Conservation (phyloP, 2,329 filamentous ascomycete genomes). For the Phaeosphaeriaceae sp. region DNA sequence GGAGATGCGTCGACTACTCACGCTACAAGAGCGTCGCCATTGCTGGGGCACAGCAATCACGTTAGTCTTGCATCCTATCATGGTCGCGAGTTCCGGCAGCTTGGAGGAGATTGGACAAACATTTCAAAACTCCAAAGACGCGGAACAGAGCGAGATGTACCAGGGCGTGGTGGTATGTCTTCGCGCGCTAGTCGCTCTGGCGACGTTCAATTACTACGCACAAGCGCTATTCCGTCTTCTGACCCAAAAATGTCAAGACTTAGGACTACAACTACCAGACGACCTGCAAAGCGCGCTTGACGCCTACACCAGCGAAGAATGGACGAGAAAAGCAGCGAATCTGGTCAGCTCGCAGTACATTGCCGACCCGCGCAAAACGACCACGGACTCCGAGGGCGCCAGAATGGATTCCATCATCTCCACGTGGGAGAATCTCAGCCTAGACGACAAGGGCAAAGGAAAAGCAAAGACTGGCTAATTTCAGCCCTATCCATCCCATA, state of each 20-base stretch:
- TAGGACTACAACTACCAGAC: constrained; percentile 28
- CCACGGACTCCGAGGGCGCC: constrained; percentile 19
- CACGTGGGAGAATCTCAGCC: constrained; percentile 31
- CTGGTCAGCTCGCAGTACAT: constrained; percentile 40
- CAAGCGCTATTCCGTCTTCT: constrained; percentile 38
- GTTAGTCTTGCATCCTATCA: constrained; percentile 34
- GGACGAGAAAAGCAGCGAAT: constrained; percentile 35
- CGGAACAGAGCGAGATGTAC: constrained; percentile 27
- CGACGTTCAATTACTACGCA: constrained; percentile 36
- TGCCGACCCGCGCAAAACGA: constrained; percentile 29
- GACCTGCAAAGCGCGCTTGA: constrained; percentile 28
- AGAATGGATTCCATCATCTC: constrained; percentile 40
- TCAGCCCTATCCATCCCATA: neutral
- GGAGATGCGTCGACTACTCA: constrained; percentile 32
- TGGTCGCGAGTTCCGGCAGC: constrained; percentile 31
- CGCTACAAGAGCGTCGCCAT: constrained; percentile 30
- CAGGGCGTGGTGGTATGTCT: constrained; percentile 37
- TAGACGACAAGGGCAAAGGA: constrained; percentile 11
- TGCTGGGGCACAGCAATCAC: constrained; percentile 36
- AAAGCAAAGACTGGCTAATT: neutral
- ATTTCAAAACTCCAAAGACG: constrained; percentile 2
- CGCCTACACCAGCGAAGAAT: constrained; percentile 36
- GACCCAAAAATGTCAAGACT: constrained; percentile 32
- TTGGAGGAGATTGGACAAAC: constrained; percentile 33
- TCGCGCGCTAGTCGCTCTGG: constrained; percentile 28